Conservation (phyloP, 2,329 filamentous ascomycete genomes). For the Didymella glomerata region DNA sequence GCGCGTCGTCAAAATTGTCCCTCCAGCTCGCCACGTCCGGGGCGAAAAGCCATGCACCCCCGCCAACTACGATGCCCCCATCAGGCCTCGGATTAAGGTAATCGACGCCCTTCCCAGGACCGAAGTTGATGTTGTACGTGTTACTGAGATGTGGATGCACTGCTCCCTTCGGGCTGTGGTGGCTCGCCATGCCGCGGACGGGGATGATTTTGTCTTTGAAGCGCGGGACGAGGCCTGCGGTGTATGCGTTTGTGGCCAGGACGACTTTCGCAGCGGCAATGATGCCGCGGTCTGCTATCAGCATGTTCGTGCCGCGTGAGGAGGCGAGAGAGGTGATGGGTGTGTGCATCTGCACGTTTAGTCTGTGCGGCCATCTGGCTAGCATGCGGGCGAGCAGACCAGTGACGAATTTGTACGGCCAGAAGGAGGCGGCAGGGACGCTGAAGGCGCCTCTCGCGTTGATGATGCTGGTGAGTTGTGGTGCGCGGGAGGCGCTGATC, state of each 20-base stretch:
- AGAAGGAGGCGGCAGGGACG: conserved; percentile 27
- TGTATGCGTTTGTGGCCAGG: conserved; percentile 43
- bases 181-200: conserved; percentile 42
- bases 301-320: conserved; percentile 9
- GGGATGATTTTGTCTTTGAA: conserved; percentile 51
- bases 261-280: conserved; percentile 33
- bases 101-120: conserved; percentile 13
- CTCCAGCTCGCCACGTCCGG: conserved; percentile 55
- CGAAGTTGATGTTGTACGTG: conserved; percentile 41
- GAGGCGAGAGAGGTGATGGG: conserved; percentile 20
- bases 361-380: conserved; percentile 17
- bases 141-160: conserved; percentile 34
- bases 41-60: conserved; percentile 50
- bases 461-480: conserved; percentile 31
- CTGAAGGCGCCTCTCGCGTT: conserved; percentile 33
- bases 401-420: conserved; percentile 45
- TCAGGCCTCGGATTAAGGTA: conserved; percentile 28
- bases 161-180: conserved; percentile 21
- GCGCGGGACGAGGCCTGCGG: conserved; percentile 38
- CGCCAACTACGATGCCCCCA: conserved; percentile 35
- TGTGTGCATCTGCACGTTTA: conserved; percentile 41
- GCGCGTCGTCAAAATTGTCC: conserved; percentile 57
- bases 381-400: conserved; percentile 29
- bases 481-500: conserved; percentile 17
- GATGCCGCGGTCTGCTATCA: conserved; percentile 34